Percentiles rank a stretch among this genome's conserved stretches.
These are phyloP conservation scores for Pueraria montana DNA, from an alignment of 306 rosid genomes.

Conservation along the genomic window DNA sequence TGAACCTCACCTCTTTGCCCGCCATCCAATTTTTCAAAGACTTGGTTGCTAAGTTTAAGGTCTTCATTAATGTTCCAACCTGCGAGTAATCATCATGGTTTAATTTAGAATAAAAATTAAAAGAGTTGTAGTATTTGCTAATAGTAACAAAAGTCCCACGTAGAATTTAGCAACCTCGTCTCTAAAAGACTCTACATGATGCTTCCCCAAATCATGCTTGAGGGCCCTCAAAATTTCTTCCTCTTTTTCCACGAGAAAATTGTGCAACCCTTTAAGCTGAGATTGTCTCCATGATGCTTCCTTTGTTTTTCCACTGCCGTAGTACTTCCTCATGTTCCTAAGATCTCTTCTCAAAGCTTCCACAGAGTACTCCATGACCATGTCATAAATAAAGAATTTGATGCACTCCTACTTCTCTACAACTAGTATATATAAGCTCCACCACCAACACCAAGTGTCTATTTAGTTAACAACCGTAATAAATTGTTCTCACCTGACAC, in stretches of 20 bases:
- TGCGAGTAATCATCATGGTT: slow-evolving; percentile 42
- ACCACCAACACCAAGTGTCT: neutral
- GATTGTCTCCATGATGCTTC: slow-evolving; percentile 77
- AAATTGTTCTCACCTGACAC: too few relatives aligned
- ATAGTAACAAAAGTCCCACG: neutral
- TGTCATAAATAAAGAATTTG: neutral
- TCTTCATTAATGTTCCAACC: slow-evolving; percentile 67
- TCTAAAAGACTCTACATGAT: slow-evolving; percentile 75
- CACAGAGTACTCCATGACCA: slow-evolving; percentile 51
- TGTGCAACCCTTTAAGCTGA: slow-evolving; percentile 66
- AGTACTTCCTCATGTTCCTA: slow-evolving; percentile 58
- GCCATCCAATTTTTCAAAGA: slow-evolving; percentile 71
- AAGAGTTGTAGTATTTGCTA: neutral
- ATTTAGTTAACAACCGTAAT: neutral
- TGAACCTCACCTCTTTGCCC: slow-evolving; percentile 59
- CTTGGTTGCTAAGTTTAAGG: slow-evolving; percentile 58
- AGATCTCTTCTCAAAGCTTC: slow-evolving; percentile 53
- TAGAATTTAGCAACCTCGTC: slow-evolving; percentile 62
- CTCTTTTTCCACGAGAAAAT: slow-evolving; percentile 59
- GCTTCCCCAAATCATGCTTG: slow-evolving; percentile 77
- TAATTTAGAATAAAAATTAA: slow-evolving; percentile 14
- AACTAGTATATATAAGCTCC: slow-evolving; percentile 17
- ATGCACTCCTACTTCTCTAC: slow-evolving; percentile 10
- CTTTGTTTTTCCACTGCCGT: slow-evolving; percentile 64
- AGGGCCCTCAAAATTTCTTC: slow-evolving; percentile 64